Conservation (phyloP, 805 yeast species). For the Kodamaea nitidulidarum region DNA sequence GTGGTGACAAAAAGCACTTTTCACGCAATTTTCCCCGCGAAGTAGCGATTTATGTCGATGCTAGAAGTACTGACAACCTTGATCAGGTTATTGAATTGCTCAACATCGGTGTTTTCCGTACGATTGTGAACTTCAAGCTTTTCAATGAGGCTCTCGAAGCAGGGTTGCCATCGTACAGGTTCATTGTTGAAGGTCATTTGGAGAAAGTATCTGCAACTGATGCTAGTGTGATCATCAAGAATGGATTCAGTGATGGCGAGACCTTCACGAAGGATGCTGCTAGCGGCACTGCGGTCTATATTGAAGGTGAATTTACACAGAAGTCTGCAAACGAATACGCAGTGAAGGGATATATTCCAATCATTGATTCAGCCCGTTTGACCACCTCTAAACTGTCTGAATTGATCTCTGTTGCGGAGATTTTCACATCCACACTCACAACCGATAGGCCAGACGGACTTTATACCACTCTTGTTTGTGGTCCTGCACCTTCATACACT, state of each 20-base stretch:
- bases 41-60: constrained; percentile 30
- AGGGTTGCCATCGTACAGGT: constrained; percentile 52
- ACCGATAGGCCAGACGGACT: constrained; percentile 88
- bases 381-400: constrained; percentile 28
- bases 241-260: constrained; percentile 16
- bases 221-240: constrained; percentile 19
- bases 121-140: constrained; percentile 35
- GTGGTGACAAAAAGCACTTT: constrained; percentile 26
- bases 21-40: constrained; percentile 27
- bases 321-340: constrained; percentile 25
- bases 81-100: constrained; percentile 44
- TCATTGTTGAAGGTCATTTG: constrained; percentile 25
- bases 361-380: constrained; percentile 24
- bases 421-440: constrained; percentile 49
- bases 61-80: constrained; percentile 22
- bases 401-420: constrained; percentile 34
- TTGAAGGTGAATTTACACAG: constrained; percentile 16
- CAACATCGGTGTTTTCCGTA: constrained; percentile 54
- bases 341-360: constrained; percentile 31
- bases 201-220: constrained; percentile 10
- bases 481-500: constrained; percentile 51
- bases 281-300: constrained; percentile 31
- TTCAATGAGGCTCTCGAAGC: constrained; percentile 32
- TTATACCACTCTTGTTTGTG: constrained; percentile 76
- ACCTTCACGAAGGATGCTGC: too few species aligned